Evolutionary conservation across 2,329 filamentous ascomycete species (phyloP), one percentile per base, ranked within the genome.

Genomic region (Penicillium sp.): DNA sequence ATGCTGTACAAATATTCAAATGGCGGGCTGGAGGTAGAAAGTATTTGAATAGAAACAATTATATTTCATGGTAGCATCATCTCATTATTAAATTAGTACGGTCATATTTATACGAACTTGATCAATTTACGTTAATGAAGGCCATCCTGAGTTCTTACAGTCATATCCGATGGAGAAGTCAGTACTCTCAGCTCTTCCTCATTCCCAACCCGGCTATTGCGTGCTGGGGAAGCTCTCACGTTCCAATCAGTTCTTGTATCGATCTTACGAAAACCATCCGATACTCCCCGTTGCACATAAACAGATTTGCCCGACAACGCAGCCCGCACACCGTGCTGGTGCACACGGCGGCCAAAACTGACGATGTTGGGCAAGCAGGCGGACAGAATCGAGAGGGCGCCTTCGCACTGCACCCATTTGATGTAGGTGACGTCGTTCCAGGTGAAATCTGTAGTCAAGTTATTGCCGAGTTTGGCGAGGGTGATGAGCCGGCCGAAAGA

Each of bases 401-500:
- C 21, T 28, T 47, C 46, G 46, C 46, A 47, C 18, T 47, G 46
- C 23, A 28, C 46, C 46, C 46, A 47, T 47, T 47, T 47, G 23
- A 47, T 47, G 28, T 47, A 47, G 14, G 46, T 47, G 7, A 47
- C 46, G 21, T 47, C 46, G 18, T 12, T n/a, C 46, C 46, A 47
- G 21, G 46, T 47, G 46, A 47, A n/a, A 26, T 47, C 46, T 23
- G 12, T 12, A n/a, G 46, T 47, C 46, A 47, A n/a, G 46, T n/a
- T n/a, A 3, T 12, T n/a, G 21, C 46, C 46, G 12, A 47, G 12
- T 18, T 47, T 26, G 21, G 46, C 46, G 46, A 47, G 12, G 16
- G 46, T 47, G 46, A 47, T 28, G 46, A 47, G 23, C 4, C 46
- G 46, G 24, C 46, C 46, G 11, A 47, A 7, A 47, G 46, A 47